phyloP scores from a whole-genome alignment of 129 eudicot species.

The Gnaphalium uliginosum region DNA sequence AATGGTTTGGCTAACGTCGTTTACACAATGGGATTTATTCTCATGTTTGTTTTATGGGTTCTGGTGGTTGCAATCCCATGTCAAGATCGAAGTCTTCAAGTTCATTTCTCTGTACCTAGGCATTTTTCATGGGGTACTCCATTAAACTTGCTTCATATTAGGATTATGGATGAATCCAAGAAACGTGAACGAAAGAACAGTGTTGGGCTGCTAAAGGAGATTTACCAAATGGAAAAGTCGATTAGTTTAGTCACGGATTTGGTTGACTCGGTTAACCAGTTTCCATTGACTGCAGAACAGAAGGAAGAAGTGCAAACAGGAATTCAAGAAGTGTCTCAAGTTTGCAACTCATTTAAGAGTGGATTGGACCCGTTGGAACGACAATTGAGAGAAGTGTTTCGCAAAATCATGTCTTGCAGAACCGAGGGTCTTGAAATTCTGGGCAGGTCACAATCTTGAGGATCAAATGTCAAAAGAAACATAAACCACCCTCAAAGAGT shows the following conservation, averaged over 20 bases:
- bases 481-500: not conserved
- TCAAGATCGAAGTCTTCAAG: constrained; percentile 71
- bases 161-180: constrained; percentile 73
- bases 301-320: constrained; percentile 53
- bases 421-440: constrained; percentile 64
- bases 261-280: constrained; percentile 61
- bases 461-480: constrained; percentile 20
- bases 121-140: constrained; percentile 73
- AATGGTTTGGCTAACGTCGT: constrained; percentile 56
- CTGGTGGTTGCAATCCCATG: constrained; percentile 89
- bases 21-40: constrained; percentile 72
- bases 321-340: constrained; percentile 41
- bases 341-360: constrained; percentile 51
- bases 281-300: constrained; percentile 62
- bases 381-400: constrained; percentile 62
- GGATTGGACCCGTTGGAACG: constrained; percentile 75
- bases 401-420: constrained; percentile 70
- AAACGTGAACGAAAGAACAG: constrained; percentile 58
- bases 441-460: constrained; percentile 41
- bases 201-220: constrained; percentile 68
- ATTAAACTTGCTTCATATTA: constrained; percentile 48
- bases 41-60: constrained; percentile 75
- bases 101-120: constrained; percentile 62
- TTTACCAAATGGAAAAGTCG: constrained; percentile 59
- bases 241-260: constrained; percentile 57